Evolutionary conservation across 768 basidiomycete genomes (phyloP), one percentile per base, ranked within the genome.

Genomic region (Mycena kentingensis): DNA sequence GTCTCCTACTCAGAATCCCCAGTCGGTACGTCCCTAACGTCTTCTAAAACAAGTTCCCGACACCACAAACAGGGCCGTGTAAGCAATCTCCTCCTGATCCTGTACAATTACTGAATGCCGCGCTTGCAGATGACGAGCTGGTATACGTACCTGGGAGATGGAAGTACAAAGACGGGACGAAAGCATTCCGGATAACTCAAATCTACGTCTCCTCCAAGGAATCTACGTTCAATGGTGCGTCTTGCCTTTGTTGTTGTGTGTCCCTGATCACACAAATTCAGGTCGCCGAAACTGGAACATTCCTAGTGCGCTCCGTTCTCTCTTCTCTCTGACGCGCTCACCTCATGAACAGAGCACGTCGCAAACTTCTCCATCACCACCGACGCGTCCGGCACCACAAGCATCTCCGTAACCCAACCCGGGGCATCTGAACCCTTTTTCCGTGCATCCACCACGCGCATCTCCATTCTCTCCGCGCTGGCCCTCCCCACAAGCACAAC

Each of bases 211-310:
- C 70, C 2, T 43, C 65, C 3, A 66, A 64, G 42, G 67, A 53
- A 24, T 67, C 65, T 4, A 65, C 64, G 6, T 54, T 62, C 31
- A 69, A 69, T 35, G 70, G 71, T 68, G 52, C 27, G 60, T 25
- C 12, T 6, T 16, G 24, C 24, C 24, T 4, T 5, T 26, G 6
- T 32, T 29, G 18, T 31, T 36, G 37, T n/a, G 22, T 28, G 19
- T 19, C 26, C 13, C 19, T 42, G 12, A 6, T 13, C 19, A 16
- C 24, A n/a, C 10, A 39, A 18, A 15, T 31, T 15, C 46, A 70
- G 69, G 69, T 16, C 67, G 70, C 18, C 63, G 61, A 28, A 70
- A 70, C 49, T 70, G 69, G 71, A 70, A 71, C 45, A 69, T 69
- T 15, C 68, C 70, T 0, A 72, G 71, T 72, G 12, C 42, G 66